Evolutionary conservation across 2,329 filamentous ascomycete species (phyloP).

Genomic region (Pestalotiopsis sp.): DNA sequence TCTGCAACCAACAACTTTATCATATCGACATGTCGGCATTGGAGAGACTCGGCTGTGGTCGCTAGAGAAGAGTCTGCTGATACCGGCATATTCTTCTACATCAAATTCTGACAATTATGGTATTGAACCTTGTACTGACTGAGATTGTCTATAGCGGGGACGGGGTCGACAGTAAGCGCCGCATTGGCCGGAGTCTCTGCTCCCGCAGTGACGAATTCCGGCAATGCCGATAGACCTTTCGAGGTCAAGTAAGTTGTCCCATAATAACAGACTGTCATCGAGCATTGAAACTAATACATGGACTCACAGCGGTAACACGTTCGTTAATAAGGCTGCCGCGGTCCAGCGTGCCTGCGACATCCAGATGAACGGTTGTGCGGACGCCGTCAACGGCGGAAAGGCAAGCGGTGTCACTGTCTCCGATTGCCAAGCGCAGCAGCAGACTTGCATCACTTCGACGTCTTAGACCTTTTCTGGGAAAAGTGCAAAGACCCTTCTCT

Average conservation of each 20-base stretch:
- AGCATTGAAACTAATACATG: neutral
- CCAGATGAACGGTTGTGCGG: conserved; percentile 62
- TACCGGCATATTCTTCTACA: neutral
- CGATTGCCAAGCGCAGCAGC: conserved; percentile 57
- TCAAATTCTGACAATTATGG: neutral
- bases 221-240: conserved; percentile 54
- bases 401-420: conserved; percentile 38
- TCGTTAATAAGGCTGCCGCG: conserved; percentile 57
- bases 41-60: neutral
- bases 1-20: neutral
- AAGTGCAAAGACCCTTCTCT: neutral
- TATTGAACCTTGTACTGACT: conserved; percentile 6
- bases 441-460: conserved; percentile 18
- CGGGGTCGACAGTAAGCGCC: conserved; percentile 3
- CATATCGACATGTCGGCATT: neutral
- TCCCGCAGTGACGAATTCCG: conserved; percentile 50
- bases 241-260: conserved; percentile 53
- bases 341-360: conserved; percentile 63
- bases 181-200: conserved; percentile 55
- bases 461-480: conserved; percentile 10
- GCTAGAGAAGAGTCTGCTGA: conserved; percentile 3
- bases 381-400: conserved; percentile 55
- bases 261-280: neutral
- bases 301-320: conserved; percentile 42
- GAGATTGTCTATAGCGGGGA: neutral